A percentile compares a stretch with the other conserved stretches of the same genome.
Evolutionary conservation across 1,284 basidiomycete species (phyloP).

Genomic region (Stereum hirsutum): DNA sequence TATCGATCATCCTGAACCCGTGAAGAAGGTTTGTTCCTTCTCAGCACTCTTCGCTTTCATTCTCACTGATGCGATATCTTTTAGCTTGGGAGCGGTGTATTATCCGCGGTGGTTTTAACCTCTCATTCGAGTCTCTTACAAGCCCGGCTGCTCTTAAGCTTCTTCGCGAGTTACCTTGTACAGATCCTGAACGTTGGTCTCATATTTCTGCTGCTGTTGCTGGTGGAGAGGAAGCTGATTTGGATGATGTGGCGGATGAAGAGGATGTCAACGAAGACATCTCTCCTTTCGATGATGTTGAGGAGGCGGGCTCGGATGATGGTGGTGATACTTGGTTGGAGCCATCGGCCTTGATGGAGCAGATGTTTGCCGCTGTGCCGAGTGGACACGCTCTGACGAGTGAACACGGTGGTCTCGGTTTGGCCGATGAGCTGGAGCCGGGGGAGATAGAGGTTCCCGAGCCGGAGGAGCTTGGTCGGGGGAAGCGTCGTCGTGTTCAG

Average conservation of each 20-base stretch:
- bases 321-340: neutral
- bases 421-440: too few relatives aligned
- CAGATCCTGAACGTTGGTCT: neutral
- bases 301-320: neutral
- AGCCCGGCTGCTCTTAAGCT: neutral
- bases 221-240: neutral
- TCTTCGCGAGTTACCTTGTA: neutral
- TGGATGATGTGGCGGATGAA: neutral
- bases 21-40: too few relatives aligned
- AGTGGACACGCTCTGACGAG: too few relatives aligned
- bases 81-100: neutral
- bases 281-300: neutral
- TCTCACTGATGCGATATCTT: too few relatives aligned
- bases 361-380: too few relatives aligned
- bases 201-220: neutral
- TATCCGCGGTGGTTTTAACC: neutral
- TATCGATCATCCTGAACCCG: too few relatives aligned
- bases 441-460: too few relatives aligned
- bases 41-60: too few relatives aligned
- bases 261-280: too few relatives aligned
- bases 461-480: too few relatives aligned
- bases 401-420: too few relatives aligned
- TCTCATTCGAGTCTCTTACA: constrained; percentile 2
- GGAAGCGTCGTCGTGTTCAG: too few relatives aligned
- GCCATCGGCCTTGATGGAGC: neutral